Conservation (phyloP, 805 yeast species). For the Yamadazyma kitorensis region DNA sequence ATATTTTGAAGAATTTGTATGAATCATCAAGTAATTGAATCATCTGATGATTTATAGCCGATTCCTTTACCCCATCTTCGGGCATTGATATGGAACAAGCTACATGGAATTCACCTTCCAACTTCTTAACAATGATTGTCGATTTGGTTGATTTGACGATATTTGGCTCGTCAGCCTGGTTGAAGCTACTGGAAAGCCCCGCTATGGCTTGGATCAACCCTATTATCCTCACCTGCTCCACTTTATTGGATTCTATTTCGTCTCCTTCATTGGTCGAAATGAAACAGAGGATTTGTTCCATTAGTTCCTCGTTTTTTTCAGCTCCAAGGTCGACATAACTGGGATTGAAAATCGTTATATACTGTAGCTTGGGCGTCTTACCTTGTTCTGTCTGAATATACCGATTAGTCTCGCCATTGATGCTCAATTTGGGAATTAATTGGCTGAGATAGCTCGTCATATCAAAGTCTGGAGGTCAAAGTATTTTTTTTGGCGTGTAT, state of each 20-base stretch:
- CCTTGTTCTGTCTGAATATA: slow-evolving; percentile 13
- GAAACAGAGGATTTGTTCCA: slow-evolving; percentile 33
- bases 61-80: slow-evolving; percentile 13
- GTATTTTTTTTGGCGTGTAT: neutral
- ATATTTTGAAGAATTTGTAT: slow-evolving; percentile 24
- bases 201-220: slow-evolving; percentile 38
- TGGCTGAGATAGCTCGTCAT: slow-evolving; percentile 24
- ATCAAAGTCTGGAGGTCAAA: neutral
- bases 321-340: slow-evolving; percentile 19
- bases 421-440: slow-evolving; percentile 25
- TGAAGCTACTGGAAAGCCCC: slow-evolving; percentile 28
- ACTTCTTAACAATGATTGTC: slow-evolving; percentile 21
- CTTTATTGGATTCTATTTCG: slow-evolving; percentile 9
- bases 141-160: slow-evolving; percentile 25
- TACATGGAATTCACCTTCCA: slow-evolving; percentile 25
- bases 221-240: slow-evolving; percentile 27
- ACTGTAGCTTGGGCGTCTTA: slow-evolving; percentile 13
- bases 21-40: slow-evolving; percentile 18
- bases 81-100: slow-evolving; percentile 25
- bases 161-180: slow-evolving; percentile 1
- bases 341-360: slow-evolving; percentile 31
- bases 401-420: slow-evolving; percentile 7
- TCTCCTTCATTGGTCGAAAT: slow-evolving; percentile 14
- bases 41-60: slow-evolving; percentile 25
- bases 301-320: slow-evolving; percentile 28